Evolutionary conservation across 2,329 filamentous ascomycete genomes (phyloP), one percentile per base, ranked within the genome.

Genomic region (Clonostachys byssicola): DNA sequence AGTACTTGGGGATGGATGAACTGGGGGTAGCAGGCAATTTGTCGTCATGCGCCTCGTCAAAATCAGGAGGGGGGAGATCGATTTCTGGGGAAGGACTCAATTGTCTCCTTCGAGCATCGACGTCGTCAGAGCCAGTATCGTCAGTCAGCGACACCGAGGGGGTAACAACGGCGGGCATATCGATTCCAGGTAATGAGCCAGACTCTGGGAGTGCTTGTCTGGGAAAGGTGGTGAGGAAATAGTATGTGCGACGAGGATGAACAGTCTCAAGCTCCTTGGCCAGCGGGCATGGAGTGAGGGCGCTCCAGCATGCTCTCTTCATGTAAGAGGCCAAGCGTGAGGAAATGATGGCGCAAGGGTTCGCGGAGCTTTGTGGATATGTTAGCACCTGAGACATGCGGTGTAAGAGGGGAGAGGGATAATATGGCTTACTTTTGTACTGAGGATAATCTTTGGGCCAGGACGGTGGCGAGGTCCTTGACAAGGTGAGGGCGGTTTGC

Each of bases 201-300:
- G 60, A 51, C 47, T 66, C 73, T 3, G 90, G 89, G 17, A 97
- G 82, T 36, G 89, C 83, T 62, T 92, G 89, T 61, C 87, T 89
- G 42, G 88, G 84, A 60, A 80, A 86, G n/a, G 88, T 95, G 38
- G 90, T 95, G 50, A 99, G 81, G 71, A 92, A 97, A 71, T 95
- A 97, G 74, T 96, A 97, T 42, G 95, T 92, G 67, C 94, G 89
- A 62, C 92, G 88, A 17, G 94, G 94, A 64, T 97, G 92, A 40
- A 92, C 87, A 39, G 88, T 85, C 64, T 96, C 90, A 47, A 96
- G 81, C 68, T 96, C 90, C 71, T 97, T 97, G 45, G 89, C 89
- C 47, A 97, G 72, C 5, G 94, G 92, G 67, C 94, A 97, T 46
- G 88, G 89, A 44, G 86, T 77, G 45, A 85, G 71, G 8, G 86